Percentiles rank a stretch among this genome's conserved stretches.
Conservation (phyloP, 768 basidiomycete species). For the Scleroderma citrinum region DNA sequence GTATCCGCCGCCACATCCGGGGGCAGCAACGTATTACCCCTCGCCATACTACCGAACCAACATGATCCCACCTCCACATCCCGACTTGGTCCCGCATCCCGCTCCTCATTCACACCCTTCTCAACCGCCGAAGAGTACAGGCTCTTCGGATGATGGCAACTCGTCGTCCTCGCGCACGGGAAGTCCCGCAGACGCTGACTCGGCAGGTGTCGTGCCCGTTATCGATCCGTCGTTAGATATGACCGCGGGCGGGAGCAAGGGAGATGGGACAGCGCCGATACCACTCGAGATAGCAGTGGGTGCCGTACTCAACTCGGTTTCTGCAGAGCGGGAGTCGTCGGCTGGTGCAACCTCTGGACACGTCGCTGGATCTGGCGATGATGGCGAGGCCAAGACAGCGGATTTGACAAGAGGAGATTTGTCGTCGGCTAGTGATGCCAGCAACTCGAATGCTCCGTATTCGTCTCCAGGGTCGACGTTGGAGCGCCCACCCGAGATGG, state of each 20-base stretch:
- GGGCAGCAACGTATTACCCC: no score
- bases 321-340: conserved; percentile 26
- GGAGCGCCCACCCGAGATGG: conserved; percentile 40
- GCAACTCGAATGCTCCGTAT: conserved; percentile 14
- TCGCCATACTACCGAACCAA: conserved; percentile 47
- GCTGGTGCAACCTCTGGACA: conserved; percentile 6
- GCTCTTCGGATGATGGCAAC: conserved; percentile 19
- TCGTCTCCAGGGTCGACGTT: conserved; percentile 21
- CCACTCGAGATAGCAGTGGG: conserved; percentile 27
- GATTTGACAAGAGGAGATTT: background rate
- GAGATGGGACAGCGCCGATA: conserved; percentile 18
- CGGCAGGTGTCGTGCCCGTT: conserved; percentile 15
- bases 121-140: conserved; percentile 20
- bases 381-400: conserved; percentile 11
- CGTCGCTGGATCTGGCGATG: conserved; percentile 2
- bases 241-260: conserved; percentile 12
- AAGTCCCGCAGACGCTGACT: conserved; percentile 16
- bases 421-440: conserved; percentile 16
- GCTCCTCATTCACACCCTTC: background rate
- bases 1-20: no score
- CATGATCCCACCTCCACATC: conserved; percentile 5
- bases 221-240: conserved; percentile 36
- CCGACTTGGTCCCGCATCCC: conserved; percentile 4
- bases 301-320: conserved; percentile 26
- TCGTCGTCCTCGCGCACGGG: conserved; percentile 23